Conservation (phyloP, 2,329 filamentous ascomycete species). For the Capronia americana region DNA sequence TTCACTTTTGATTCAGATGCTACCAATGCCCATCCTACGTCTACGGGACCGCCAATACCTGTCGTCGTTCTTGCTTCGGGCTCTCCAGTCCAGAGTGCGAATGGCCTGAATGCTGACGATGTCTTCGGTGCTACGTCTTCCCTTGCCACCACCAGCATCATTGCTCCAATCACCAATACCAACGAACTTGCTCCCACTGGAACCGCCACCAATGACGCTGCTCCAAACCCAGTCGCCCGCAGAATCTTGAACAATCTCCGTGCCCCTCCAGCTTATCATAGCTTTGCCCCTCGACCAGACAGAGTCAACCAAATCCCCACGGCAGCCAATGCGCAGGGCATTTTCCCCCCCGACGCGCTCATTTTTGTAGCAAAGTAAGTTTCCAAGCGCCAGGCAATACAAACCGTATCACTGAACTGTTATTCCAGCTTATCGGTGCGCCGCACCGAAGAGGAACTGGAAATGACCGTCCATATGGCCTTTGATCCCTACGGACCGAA, state of each 20-base stretch:
- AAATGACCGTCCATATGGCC: slow-evolving; percentile 41
- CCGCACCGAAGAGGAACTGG: slow-evolving; percentile 41
- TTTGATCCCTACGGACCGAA: slow-evolving; percentile 46
- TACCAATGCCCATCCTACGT: neutral
- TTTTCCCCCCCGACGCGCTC: slow-evolving; percentile 47
- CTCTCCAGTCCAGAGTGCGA: neutral
- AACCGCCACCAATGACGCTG: neutral
- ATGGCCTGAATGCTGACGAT: neutral
- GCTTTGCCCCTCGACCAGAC: slow-evolving; percentile 40
- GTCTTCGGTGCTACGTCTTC: neutral
- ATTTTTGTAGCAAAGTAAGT: slow-evolving; percentile 51
- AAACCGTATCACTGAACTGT: slow-evolving; percentile 18
- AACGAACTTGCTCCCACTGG: slow-evolving; percentile 26
- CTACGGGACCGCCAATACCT: neutral
- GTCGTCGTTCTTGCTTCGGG: neutral
- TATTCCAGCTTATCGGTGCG: slow-evolving; percentile 42
- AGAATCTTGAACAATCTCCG: slow-evolving; percentile 16
- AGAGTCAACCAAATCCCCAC: slow-evolving; percentile 41
- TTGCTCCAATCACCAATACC: neutral
- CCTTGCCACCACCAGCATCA: neutral
- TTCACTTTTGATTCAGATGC: neutral
- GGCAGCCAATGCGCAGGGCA: slow-evolving; percentile 47
- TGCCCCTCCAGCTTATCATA: slow-evolving; percentile 3
- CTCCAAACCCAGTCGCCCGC: slow-evolving; percentile 11
- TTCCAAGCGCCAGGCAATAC: slow-evolving; percentile 11